Percentiles rank a stretch among this genome's conserved stretches.
These are phyloP conservation scores for Fusarium floridanum DNA, from an alignment of 2,329 filamentous ascomycete genomes.

Conservation along the genomic window DNA sequence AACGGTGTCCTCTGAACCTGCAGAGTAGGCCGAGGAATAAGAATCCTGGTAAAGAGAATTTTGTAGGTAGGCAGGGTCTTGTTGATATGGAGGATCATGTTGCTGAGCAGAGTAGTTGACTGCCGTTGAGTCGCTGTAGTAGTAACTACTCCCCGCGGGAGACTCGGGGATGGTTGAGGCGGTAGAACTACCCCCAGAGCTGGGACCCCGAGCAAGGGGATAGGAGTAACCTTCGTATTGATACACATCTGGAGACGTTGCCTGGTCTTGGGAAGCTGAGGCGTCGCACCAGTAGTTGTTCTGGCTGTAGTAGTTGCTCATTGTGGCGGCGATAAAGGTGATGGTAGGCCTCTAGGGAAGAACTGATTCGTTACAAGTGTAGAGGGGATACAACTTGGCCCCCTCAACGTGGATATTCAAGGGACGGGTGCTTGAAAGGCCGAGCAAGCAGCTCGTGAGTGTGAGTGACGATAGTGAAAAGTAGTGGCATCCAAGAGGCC, in stretches of 20 bases:
- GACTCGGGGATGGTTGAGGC: slow-evolving; percentile 46
- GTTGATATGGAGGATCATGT: slow-evolving; percentile 21
- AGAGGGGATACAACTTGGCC: slow-evolving; percentile 2
- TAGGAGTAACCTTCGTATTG: slow-evolving; percentile 42
- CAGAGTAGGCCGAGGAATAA: slow-evolving; percentile 11
- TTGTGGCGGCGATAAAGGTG: slow-evolving; percentile 5
- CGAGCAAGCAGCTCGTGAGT: slow-evolving; percentile 20
- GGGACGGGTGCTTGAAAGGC: slow-evolving; percentile 30
- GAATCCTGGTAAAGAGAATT: slow-evolving; percentile 23
- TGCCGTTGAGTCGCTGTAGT: slow-evolving; percentile 31
- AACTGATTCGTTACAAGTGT: not conserved
- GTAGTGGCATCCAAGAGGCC: slow-evolving; percentile 28
- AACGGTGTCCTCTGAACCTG: slow-evolving; percentile 3
- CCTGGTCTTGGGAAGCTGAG: slow-evolving; percentile 38
- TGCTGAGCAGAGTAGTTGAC: slow-evolving; percentile 24
- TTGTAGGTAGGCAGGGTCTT: slow-evolving; percentile 14
- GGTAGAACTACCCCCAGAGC: slow-evolving; percentile 49
- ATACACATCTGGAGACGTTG: slow-evolving; percentile 34
- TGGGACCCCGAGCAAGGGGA: slow-evolving; percentile 45
- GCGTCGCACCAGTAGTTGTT: slow-evolving; percentile 23
- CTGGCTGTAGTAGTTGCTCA: slow-evolving; percentile 36
- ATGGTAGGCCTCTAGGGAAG: not conserved
- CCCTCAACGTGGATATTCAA: slow-evolving; percentile 10
- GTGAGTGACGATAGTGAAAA: not conserved
- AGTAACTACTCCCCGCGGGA: slow-evolving; percentile 37